These are phyloP conservation scores for Hirschioporus abietinus DNA, from an alignment of 768 basidiomycete species.

Conservation along the genomic window DNA sequence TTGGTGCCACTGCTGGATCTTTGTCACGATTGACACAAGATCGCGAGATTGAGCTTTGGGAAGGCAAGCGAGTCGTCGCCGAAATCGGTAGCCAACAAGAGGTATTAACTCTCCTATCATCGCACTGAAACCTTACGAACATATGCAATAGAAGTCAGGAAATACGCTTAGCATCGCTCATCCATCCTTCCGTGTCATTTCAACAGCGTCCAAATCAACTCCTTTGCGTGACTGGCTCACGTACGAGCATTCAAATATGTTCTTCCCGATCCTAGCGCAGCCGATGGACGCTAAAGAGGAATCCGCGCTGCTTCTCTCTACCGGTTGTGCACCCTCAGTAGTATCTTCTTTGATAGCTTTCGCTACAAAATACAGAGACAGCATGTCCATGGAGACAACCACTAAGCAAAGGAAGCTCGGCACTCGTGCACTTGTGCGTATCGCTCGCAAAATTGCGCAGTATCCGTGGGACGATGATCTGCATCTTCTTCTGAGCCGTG, in stretches of 20 bases:
- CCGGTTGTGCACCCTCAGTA: constrained; percentile 38
- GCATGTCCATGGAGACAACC: constrained; percentile 49
- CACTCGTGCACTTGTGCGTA: constrained; percentile 52
- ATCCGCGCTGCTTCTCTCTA: constrained; percentile 38
- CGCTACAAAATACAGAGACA: constrained; percentile 52
- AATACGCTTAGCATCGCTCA: constrained; percentile 46
- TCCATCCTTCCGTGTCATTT: constrained; percentile 55
- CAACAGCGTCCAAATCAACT: constrained; percentile 57
- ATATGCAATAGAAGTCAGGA: constrained; percentile 12
- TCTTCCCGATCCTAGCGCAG: constrained; percentile 54
- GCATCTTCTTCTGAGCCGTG: constrained; percentile 39
- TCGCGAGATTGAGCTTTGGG: constrained; percentile 62
- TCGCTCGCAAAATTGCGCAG: constrained; percentile 43
- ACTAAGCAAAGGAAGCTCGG: constrained; percentile 61
- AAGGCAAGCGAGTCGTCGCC: constrained; percentile 51
- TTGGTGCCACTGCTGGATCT: constrained; percentile 60
- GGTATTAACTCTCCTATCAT: constrained; percentile 21
- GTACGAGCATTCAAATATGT: constrained; percentile 67
- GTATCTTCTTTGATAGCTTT: constrained; percentile 43
- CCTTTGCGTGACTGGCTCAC: constrained; percentile 67
- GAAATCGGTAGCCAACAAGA: constrained; percentile 41
- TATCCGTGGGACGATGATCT: constrained; percentile 43
- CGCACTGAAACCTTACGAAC: background rate
- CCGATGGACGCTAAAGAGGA: constrained; percentile 57
- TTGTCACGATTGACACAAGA: constrained; percentile 56